phyloP scores from a whole-genome alignment of 495 filamentous ascomycete species.

The Aspergillus nanangensis region DNA sequence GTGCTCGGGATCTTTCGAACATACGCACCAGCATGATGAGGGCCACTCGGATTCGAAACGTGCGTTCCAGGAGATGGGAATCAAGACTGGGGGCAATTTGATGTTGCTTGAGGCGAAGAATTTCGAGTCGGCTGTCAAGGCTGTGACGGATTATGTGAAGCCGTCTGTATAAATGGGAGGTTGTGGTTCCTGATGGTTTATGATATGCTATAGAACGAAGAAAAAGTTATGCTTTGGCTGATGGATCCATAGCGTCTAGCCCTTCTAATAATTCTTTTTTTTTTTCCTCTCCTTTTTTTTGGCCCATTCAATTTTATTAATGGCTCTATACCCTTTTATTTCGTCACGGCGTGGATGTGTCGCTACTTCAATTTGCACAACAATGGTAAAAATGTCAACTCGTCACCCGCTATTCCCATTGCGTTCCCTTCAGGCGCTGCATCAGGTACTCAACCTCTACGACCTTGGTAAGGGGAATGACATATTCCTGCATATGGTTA shows the following conservation, averaged over 20 bases:
- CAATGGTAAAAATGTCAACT: background rate
- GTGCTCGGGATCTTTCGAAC: conserved; percentile 63
- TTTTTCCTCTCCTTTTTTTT: background rate
- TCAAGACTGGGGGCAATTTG: conserved; percentile 76
- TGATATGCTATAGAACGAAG: conserved; percentile 23
- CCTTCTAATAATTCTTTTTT: no score
- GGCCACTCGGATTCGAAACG: conserved; percentile 83
- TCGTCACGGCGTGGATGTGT: background rate
- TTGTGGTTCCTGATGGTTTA: conserved; percentile 5
- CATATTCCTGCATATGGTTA: conserved; percentile 60
- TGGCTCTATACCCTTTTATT: conserved; percentile 6
- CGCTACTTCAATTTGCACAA: background rate
- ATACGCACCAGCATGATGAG: conserved; percentile 70
- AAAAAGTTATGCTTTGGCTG: conserved; percentile 13
- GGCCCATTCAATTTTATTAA: background rate
- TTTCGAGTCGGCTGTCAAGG: conserved; percentile 65
- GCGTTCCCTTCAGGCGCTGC: conserved; percentile 73
- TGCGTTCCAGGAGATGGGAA: conserved; percentile 89
- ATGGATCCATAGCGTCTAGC: conserved; percentile 1
- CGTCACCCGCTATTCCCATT: conserved; percentile 57
- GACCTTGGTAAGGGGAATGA: conserved; percentile 95
- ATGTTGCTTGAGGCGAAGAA: conserved; percentile 69
- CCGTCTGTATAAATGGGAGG: conserved; percentile 17
- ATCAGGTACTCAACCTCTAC: conserved; percentile 98
- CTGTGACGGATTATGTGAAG: conserved; percentile 64